A percentile compares a stretch with the other conserved stretches of the same genome.
Evolutionary conservation across 139 green algal genomes (phyloP).

Genomic region (Chlorella sp.): DNA sequence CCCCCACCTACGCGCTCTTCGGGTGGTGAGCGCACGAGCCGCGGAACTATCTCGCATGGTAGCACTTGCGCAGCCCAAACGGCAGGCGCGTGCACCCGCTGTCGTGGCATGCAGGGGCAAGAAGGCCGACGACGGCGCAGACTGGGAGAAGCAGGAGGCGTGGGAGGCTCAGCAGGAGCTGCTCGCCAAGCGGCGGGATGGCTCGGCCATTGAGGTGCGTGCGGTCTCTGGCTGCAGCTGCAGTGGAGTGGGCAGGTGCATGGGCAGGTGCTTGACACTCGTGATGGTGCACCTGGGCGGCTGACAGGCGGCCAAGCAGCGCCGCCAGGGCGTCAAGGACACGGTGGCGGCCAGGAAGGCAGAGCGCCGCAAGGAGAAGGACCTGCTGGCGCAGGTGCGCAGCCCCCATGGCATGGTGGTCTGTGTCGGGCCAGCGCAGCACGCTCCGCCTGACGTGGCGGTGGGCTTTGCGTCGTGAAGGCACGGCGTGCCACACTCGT

Average conservation of each 20-base stretch:
- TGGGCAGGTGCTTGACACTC: background rate
- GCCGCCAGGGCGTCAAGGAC: slow-evolving; percentile 19
- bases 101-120: too few species aligned
- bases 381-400: slow-evolving; percentile 26
- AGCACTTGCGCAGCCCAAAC: too few species aligned
- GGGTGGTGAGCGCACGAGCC: too few species aligned
- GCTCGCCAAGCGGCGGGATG: slow-evolving; percentile 15
- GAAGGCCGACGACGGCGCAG: background rate
- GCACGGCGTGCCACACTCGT: too few species aligned
- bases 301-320: slow-evolving; percentile 20
- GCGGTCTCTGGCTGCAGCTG: background rate
- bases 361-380: slow-evolving; percentile 23
- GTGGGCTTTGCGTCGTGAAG: too few species aligned
- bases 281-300: background rate
- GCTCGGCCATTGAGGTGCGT: slow-evolving; percentile 16
- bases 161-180: slow-evolving; percentile 16
- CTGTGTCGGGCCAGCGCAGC: too few species aligned
- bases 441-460: too few species aligned
- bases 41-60: too few species aligned
- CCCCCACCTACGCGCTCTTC: too few species aligned
- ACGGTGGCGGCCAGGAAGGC: slow-evolving; percentile 24
- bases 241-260: background rate
- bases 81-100: too few species aligned
- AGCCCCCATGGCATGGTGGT: too few species aligned
- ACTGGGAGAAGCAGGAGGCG: slow-evolving; percentile 9